These are phyloP conservation scores for Clavispora santaluciae DNA, from an alignment of 805 yeast species.

Conservation along the genomic window DNA sequence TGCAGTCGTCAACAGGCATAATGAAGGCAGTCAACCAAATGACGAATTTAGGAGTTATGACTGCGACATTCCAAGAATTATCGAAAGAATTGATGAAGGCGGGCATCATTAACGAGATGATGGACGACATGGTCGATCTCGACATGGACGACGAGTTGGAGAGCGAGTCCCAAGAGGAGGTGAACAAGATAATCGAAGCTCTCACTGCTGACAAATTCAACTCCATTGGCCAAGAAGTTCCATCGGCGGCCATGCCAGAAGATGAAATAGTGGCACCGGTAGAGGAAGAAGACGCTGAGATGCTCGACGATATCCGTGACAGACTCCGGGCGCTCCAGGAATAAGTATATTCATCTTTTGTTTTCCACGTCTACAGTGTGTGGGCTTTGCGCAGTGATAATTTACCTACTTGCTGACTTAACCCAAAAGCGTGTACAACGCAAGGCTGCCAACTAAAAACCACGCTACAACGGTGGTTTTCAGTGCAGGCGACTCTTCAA, in stretches of 20 bases:
- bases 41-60: conserved; percentile 73
- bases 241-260: conserved; percentile 21
- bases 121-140: conserved; percentile 79
- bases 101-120: conserved; percentile 91
- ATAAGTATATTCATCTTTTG: too few species aligned
- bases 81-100: conserved; percentile 82
- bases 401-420: neutral
- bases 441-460: neutral
- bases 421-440: neutral
- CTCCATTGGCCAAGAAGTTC: conserved; percentile 32
- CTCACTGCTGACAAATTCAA: conserved; percentile 38
- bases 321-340: conserved; percentile 76
- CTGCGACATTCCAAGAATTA: conserved; percentile 77
- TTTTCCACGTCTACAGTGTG: neutral
- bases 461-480: neutral
- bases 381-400: too few species aligned
- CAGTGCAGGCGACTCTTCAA: neutral
- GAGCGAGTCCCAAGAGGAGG: conserved; percentile 61
- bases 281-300: conserved; percentile 67
- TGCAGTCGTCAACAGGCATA: conserved; percentile 70
- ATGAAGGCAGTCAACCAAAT: conserved; percentile 86
- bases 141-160: conserved; percentile 59
- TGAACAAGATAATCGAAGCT: conserved; percentile 51
- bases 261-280: conserved; percentile 13
- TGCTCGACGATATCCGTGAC: conserved; percentile 83